A percentile compares a stretch with the other conserved stretches of the same genome.
phyloP scores from a whole-genome alignment of 495 filamentous ascomycete genomes.

The Penicillium parvum region DNA sequence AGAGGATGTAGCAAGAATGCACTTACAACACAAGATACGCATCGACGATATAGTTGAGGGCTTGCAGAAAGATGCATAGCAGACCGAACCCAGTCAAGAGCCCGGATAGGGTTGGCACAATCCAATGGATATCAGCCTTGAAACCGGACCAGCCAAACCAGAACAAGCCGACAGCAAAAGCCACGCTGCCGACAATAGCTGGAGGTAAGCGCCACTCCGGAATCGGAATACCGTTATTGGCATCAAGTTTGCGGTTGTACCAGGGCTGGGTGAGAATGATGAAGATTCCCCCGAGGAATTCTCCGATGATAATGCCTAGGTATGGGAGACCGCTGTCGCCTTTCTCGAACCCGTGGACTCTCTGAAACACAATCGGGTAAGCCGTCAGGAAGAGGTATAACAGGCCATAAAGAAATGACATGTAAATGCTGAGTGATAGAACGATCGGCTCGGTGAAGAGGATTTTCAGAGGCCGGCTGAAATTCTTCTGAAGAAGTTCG shows the following conservation, averaged over 20 bases:
- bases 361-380: constrained; percentile 74
- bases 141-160: constrained; percentile 85
- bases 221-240: constrained; percentile 68
- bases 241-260: constrained; percentile 59
- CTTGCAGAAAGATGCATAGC: constrained; percentile 76
- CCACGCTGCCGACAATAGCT: constrained; percentile 69
- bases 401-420: constrained; percentile 78
- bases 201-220: constrained; percentile 85
- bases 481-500: constrained; percentile 79
- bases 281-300: constrained; percentile 60
- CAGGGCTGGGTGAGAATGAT: constrained; percentile 63
- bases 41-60: constrained; percentile 82
- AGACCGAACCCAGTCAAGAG: constrained; percentile 58
- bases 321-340: constrained; percentile 73
- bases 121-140: constrained; percentile 66
- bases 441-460: constrained; percentile 81
- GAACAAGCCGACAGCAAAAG: constrained; percentile 72
- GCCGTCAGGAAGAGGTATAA: constrained; percentile 79
- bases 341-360: constrained; percentile 60
- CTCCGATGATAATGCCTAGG: constrained; percentile 75
- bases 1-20: background rate
- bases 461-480: constrained; percentile 72
- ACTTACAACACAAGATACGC: constrained; percentile 80
- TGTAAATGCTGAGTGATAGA: constrained; percentile 67
- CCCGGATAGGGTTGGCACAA: constrained; percentile 72